These are phyloP conservation scores for Umbilicus rupestris DNA, from an alignment of 164 flowering plant genomes.

Conservation along the genomic window DNA sequence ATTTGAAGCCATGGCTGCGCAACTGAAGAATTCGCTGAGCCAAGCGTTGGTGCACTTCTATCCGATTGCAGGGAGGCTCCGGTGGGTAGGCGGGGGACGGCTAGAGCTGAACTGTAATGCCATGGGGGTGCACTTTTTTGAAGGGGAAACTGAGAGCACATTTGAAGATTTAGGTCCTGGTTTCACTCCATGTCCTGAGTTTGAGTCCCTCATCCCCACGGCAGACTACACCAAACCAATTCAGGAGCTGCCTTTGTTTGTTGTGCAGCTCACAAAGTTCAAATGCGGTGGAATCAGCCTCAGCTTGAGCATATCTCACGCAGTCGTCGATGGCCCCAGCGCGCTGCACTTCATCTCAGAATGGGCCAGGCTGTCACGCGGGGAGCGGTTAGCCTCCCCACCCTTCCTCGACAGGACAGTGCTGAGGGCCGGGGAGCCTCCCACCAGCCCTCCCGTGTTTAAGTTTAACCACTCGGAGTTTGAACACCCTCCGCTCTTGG, in stretches of 20 bases:
- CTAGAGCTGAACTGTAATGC: conserved; percentile 39
- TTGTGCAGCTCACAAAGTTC: conserved; percentile 39
- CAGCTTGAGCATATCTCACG: conserved; percentile 26
- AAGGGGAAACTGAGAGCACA: conserved; percentile 25
- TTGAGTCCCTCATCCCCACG: conserved; percentile 20
- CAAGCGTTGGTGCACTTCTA: conserved; percentile 24
- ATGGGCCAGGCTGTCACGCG: conserved; percentile 46
- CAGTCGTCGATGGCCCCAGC: conserved; percentile 32
- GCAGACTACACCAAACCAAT: conserved; percentile 28
- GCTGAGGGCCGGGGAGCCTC: conserved; percentile 18
- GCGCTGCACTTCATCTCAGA: conserved; percentile 30
- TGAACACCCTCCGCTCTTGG: conserved; percentile 21
- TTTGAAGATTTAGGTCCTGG: conserved; percentile 24
- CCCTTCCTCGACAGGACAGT: conserved; percentile 31
- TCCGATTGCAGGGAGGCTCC: conserved; percentile 43
- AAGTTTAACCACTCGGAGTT: conserved; percentile 21
- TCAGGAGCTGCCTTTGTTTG: conserved; percentile 27
- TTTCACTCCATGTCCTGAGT: conserved; percentile 15
- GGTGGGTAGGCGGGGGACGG: conserved; percentile 18
- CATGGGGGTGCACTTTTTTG: conserved; percentile 26
- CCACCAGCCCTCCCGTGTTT: conserved; percentile 4
- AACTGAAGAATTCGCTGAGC: conserved; percentile 21
- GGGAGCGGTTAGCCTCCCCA: conserved; percentile 15
- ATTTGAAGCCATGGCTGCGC: conserved; percentile 8
- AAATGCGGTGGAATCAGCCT: conserved; percentile 37